Percentiles rank a stretch among this genome's conserved stretches.
Evolutionary conservation across 1,284 basidiomycete genomes (phyloP).

Genomic region (Bondarzewia mesenterica): DNA sequence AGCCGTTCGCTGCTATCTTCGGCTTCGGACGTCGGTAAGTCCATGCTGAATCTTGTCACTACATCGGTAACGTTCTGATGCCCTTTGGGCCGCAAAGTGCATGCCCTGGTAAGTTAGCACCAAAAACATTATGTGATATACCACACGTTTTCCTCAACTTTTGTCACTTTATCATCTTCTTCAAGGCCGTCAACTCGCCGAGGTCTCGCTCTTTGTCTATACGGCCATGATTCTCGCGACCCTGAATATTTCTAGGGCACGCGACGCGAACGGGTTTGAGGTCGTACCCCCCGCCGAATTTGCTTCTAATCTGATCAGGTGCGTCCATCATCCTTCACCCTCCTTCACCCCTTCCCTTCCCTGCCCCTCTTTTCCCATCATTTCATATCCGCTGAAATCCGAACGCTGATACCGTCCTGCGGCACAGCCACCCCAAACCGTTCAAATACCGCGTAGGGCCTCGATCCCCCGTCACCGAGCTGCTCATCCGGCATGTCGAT

Average conservation of each 20-base stretch:
- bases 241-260: neutral
- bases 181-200: neutral
- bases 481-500: neutral
- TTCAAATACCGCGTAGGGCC: neutral
- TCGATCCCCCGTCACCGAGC: neutral
- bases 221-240: neutral
- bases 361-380: neutral
- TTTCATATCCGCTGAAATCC: neutral
- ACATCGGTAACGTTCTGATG: neutral
- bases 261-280: neutral
- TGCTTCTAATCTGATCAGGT: neutral
- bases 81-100: neutral
- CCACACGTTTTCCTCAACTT: neutral
- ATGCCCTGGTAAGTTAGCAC: neutral
- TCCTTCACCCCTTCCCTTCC: neutral
- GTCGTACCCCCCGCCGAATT: neutral
- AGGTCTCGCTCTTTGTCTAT: neutral
- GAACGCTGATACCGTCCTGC: neutral
- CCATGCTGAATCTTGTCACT: neutral
- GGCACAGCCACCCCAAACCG: neutral
- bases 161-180: neutral
- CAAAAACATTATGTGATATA: neutral
- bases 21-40: neutral
- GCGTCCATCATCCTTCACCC: neutral
- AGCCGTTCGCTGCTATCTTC: neutral